Base-by-base conservation (phyloP, 1,284 basidiomycete species). In the Ceratobasidium sp. region DNA sequence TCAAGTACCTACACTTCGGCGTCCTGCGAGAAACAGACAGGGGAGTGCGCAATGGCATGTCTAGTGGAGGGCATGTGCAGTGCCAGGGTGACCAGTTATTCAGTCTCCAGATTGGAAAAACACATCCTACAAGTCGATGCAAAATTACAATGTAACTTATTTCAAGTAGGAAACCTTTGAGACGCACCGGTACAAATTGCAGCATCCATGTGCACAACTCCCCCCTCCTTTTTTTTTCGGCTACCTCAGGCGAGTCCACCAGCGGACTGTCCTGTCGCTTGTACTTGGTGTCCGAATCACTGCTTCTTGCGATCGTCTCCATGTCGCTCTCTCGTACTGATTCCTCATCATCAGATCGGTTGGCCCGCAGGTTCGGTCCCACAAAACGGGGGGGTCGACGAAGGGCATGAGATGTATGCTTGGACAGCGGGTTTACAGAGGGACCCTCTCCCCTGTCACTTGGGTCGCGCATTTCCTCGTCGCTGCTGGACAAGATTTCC, bases 241-340 rank as follows among this genome's bases (percentile, higher is more conserved):
- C 12, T n/a, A 26, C 17, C 23, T 48, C 71, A 12, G 59, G 61
- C 3, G 61, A 65, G 48, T 38, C 33, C 2, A 6, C 40, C 33
- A 33, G 46, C 20, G 28, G 44, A 9, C 33, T 40, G 17, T 12
- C 46, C 46, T 54, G n/a, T 40, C 23, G 26, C 15, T 23, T 38
- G 61, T 75, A 75, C 40, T 75, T 75, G 33, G 17, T 65, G 46
- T 75, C 71, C 20, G 71, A 75, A n/a, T 75, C 71, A 26, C 71
- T 75, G 38, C 71, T 75, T 17, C 48, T 40, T 13, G 48, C 48
- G 20, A 52, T n/a, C 4, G 61, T 62, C 44, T 54, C 62, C 4
- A 46, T 56, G 42, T 75, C 46, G 26, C 71, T 75, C 9, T 75
- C 71, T 12, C 61, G 48, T 12, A 75, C 44, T 17, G 50, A 46